Base-by-base conservation (phyloP, 192 early-diverging fungal species). In the Backusella luteola region DNA sequence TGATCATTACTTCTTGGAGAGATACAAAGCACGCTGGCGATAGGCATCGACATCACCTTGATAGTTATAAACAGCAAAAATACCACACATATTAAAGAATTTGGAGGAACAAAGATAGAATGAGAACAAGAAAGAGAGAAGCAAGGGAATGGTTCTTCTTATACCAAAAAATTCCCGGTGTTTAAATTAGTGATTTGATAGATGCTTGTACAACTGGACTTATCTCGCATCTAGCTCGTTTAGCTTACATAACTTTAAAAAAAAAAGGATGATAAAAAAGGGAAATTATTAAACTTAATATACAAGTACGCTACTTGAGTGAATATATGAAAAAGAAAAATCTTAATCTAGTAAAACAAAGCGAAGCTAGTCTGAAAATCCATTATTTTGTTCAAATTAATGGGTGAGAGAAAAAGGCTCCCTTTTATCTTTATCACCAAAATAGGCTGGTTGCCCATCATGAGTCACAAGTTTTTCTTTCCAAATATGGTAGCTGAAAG, bases 11-110 rank as follows among this genome's bases (percentile, higher is more conserved):
- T 92, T 91, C 84, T 94, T 95, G 67, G 96, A 95, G 53, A 97
- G 88, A 76, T 90, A 87, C 46, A 97, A 89, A 34, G 94, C 96
- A 38, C 92, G 89, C 77, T 92, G 89, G 46, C 97, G 92, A 84
- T 93, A 96, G 42, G 84, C 86, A 59, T 89, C 82, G 29, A 88
- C 84, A 83, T 95, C 92, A 79, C 92, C 92, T 53, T 88, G 88
- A 86, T 94, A 94, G 87, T 94, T 94, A 85, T 92, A 95, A 29
- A 94, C 93, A 35, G 93, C 95, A 90, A 99, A 98, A 83, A 99
- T 98, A 72, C 97, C 97, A 82, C 97, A 99, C 97, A 99, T 99
- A 69, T 39, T 52, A 66, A 86, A 42, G n/a, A 41, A 38, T 21
- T n/a, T 39, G 36, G n/a, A 35, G 35, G 21, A 38, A 41, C 17